phyloP scores from a whole-genome alignment of 768 basidiomycete genomes.

The Serendipita sp. region DNA sequence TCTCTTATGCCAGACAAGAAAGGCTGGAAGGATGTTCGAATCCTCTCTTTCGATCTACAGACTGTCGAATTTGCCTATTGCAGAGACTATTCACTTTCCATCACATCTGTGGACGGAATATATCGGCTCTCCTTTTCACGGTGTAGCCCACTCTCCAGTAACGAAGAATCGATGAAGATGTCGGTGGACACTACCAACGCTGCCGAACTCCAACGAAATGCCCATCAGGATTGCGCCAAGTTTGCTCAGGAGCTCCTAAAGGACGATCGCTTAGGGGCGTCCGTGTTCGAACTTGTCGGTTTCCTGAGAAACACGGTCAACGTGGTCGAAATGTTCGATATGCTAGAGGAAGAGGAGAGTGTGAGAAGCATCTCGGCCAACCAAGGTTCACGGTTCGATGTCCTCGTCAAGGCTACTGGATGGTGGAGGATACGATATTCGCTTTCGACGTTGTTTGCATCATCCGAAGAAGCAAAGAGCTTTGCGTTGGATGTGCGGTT shows the following conservation, averaged over 20 bases:
- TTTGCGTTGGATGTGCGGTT: background rate
- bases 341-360: background rate
- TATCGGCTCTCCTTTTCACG: slow-evolving; percentile 18
- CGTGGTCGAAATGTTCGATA: background rate
- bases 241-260: background rate
- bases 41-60: slow-evolving; percentile 80
- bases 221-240: background rate
- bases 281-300: background rate
- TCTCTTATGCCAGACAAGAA: slow-evolving; percentile 65
- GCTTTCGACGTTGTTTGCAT: background rate
- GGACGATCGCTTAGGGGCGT: background rate
- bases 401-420: background rate
- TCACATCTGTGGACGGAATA: slow-evolving; percentile 15
- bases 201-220: background rate
- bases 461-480: background rate
- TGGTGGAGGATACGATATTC: background rate
- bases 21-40: slow-evolving; percentile 56
- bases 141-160: background rate
- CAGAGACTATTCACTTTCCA: slow-evolving; percentile 11
- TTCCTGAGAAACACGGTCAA: background rate
- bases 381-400: background rate
- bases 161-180: background rate
- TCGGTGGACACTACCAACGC: background rate
- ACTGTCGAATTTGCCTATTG: slow-evolving; percentile 77
- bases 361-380: background rate